These are phyloP conservation scores for Candida alai DNA, from an alignment of 805 yeast species.

Conservation along the genomic window DNA sequence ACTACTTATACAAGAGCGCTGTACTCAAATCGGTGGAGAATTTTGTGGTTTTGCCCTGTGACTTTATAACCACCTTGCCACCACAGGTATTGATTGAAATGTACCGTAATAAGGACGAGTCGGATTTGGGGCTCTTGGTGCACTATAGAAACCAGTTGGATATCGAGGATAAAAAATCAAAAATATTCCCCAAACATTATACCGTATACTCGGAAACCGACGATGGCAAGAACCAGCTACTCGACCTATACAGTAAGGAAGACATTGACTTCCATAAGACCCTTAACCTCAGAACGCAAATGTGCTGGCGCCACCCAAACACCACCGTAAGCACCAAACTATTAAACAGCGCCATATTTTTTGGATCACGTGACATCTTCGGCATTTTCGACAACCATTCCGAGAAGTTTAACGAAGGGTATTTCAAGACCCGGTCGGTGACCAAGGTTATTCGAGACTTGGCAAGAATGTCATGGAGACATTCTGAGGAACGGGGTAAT, in stretches of 20 bases:
- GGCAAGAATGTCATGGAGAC: conserved; percentile 91
- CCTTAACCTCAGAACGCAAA: conserved; percentile 74
- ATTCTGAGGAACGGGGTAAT: conserved; percentile 52
- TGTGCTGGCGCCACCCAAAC: conserved; percentile 86
- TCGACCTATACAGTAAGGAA: conserved; percentile 70
- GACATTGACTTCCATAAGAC: conserved; percentile 69
- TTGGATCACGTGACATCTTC: conserved; percentile 45
- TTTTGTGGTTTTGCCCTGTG: conserved; percentile 89
- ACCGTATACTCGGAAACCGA: conserved; percentile 55
- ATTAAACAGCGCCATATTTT: conserved; percentile 64
- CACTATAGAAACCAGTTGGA: conserved; percentile 73
- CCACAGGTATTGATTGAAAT: conserved; percentile 85
- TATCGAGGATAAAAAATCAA: conserved; percentile 66
- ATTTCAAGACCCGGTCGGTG: conserved; percentile 46
- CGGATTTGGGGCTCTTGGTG: conserved; percentile 71
- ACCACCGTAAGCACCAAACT: conserved; percentile 72
- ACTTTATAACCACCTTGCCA: conserved; percentile 86
- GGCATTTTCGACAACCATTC: conserved; percentile 42
- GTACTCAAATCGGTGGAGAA: conserved; percentile 23
- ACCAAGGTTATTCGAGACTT: conserved; percentile 76
- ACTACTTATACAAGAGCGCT: conserved; percentile 41
- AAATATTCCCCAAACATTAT: conserved; percentile 58
- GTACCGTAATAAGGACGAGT: conserved; percentile 65
- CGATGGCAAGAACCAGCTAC: conserved; percentile 38
- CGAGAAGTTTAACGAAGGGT: conserved; percentile 31